Evolutionary conservation across 768 basidiomycete genomes (phyloP).

Genomic region (Lepiota venenata): DNA sequence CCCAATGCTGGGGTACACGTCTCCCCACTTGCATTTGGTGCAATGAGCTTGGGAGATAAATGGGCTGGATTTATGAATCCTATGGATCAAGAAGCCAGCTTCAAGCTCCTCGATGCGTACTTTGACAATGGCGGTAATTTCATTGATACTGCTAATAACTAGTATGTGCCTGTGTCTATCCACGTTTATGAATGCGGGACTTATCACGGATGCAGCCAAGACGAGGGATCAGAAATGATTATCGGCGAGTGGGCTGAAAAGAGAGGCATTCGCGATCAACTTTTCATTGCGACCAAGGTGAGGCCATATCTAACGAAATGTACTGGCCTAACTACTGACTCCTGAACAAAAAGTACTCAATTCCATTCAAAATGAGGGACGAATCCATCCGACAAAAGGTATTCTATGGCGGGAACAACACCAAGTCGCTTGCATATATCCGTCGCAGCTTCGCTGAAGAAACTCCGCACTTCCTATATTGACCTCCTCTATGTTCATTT

Average conservation of each 20-base stretch:
- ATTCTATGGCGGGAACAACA: slow-evolving; percentile 34
- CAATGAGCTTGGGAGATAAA: slow-evolving; percentile 35
- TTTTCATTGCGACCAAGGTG: slow-evolving; percentile 45
- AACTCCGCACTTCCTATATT: slow-evolving; percentile 37
- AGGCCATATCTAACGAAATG: neutral
- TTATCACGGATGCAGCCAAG: slow-evolving; percentile 29
- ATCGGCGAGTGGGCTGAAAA: slow-evolving; percentile 49
- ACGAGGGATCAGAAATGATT: slow-evolving; percentile 47
- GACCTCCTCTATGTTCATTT: slow-evolving; percentile 35
- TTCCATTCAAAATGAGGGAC: slow-evolving; percentile 24
- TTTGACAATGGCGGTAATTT: slow-evolving; percentile 42
- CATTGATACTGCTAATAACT: slow-evolving; percentile 43
- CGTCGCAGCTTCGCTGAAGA: slow-evolving; percentile 36
- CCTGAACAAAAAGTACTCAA: slow-evolving; percentile 21
- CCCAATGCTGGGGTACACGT: slow-evolving; percentile 33
- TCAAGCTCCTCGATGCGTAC: slow-evolving; percentile 41
- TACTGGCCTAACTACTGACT: neutral
- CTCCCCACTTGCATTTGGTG: slow-evolving; percentile 37
- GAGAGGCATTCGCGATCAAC: slow-evolving; percentile 40
- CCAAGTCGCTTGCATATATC: slow-evolving; percentile 37
- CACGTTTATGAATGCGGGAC: neutral
- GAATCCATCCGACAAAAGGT: slow-evolving; percentile 26
- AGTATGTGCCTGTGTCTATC: slow-evolving; percentile 21
- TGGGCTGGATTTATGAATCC: slow-evolving; percentile 26
- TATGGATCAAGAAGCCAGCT: slow-evolving; percentile 37